Percentiles rank a stretch among this genome's conserved stretches.
These are phyloP conservation scores for Didymosphaeria variabile DNA, from an alignment of 2,329 filamentous ascomycete species.

Conservation along the genomic window DNA sequence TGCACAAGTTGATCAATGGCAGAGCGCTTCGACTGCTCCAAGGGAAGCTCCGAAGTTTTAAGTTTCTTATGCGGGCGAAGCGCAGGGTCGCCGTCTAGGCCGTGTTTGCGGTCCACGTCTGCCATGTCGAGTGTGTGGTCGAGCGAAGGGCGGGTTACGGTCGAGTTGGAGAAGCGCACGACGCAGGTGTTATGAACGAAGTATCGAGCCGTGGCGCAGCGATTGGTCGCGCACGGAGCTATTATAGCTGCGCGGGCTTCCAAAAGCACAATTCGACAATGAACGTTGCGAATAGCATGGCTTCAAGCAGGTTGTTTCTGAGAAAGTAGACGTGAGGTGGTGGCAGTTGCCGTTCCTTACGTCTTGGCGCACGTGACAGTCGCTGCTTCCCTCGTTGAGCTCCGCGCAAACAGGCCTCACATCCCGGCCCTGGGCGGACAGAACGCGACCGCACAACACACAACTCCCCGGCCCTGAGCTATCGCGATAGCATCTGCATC, in stretches of 20 bases:
- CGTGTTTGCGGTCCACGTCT: constrained; percentile 42
- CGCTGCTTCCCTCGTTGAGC: constrained; percentile 24
- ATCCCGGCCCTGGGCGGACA: constrained; percentile 30
- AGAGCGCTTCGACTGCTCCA: constrained; percentile 75
- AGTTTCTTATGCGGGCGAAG: constrained; percentile 63
- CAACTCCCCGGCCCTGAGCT: constrained; percentile 20
- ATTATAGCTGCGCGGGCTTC: neutral
- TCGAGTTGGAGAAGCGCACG: neutral
- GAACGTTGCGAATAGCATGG: neutral
- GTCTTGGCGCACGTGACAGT: constrained; percentile 3
- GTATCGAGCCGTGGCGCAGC: neutral
- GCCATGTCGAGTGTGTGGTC: constrained; percentile 36
- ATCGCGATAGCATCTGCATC: constrained; percentile 24
- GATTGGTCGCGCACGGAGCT: constrained; percentile 2
- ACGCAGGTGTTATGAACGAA: neutral
- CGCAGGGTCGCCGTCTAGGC: constrained; percentile 38
- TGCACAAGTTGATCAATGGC: constrained; percentile 80
- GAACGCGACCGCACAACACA: constrained; percentile 35
- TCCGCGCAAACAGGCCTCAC: constrained; percentile 25
- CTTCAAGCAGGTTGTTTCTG: constrained; percentile 14
- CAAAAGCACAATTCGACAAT: neutral
- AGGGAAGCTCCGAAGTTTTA: constrained; percentile 78
- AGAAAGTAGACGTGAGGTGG: neutral
- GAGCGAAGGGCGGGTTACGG: too few relatives aligned
- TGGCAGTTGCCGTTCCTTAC: neutral